phyloP scores from a whole-genome alignment of 805 yeast species.

The Candida argentea region DNA sequence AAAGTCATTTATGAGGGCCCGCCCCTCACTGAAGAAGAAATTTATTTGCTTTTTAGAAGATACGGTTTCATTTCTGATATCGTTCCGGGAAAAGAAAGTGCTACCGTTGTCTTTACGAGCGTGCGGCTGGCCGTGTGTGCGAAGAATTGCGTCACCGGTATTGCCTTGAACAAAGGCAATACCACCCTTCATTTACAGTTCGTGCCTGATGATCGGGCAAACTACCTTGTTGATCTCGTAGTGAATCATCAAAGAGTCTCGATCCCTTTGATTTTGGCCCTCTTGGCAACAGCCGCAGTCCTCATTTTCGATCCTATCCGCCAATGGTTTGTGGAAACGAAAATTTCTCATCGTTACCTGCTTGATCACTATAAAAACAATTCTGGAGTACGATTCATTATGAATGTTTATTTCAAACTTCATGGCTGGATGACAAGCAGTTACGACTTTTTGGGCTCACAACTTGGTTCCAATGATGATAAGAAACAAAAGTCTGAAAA shows the following conservation, averaged over 20 bases:
- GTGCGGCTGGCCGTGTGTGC: slow-evolving; percentile 73
- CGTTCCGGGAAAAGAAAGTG: slow-evolving; percentile 36
- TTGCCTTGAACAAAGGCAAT: slow-evolving; percentile 46
- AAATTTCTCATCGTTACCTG: slow-evolving; percentile 52
- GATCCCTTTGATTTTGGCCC: slow-evolving; percentile 68
- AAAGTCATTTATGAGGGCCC: slow-evolving; percentile 70
- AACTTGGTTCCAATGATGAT: slow-evolving; percentile 5
- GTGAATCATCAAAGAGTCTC: slow-evolving; percentile 73
- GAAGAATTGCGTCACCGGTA: slow-evolving; percentile 82
- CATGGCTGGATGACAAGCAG: slow-evolving; percentile 13
- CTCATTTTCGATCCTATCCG: slow-evolving; percentile 89
- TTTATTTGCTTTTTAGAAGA: slow-evolving; percentile 73
- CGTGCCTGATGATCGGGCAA: slow-evolving; percentile 43
- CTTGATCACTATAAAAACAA: slow-evolving; percentile 36
- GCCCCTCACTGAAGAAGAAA: slow-evolving; percentile 64
- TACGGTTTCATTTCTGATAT: slow-evolving; percentile 82
- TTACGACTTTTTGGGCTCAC: slow-evolving; percentile 27
- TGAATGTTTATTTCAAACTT: slow-evolving; percentile 21
- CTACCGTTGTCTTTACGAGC: slow-evolving; percentile 41
- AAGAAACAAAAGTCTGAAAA: slow-evolving; percentile 19
- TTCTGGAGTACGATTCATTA: slow-evolving; percentile 3
- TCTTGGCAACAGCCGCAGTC: slow-evolving; percentile 74
- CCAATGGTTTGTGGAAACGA: slow-evolving; percentile 64
- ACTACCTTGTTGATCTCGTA: slow-evolving; percentile 46
- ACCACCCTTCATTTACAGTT: slow-evolving; percentile 63